phyloP scores from a whole-genome alignment of 106 monocot genomes.

The Dioscorea zingiberensis region DNA sequence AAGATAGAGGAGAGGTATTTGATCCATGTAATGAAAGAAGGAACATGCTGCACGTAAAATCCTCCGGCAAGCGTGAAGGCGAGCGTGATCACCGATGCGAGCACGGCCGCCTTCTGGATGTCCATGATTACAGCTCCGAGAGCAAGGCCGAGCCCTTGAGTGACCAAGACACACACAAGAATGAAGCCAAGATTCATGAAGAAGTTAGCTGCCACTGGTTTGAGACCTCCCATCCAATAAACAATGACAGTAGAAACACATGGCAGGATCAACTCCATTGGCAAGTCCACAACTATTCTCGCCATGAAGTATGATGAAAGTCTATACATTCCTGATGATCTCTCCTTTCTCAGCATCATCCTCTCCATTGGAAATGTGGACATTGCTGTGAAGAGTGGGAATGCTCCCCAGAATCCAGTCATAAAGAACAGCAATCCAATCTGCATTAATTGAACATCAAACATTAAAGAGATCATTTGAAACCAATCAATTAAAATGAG shows the following conservation, averaged over 20 bases:
- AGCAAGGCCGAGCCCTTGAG: conserved; percentile 48
- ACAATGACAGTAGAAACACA: conserved; percentile 16
- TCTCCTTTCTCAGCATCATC: conserved; percentile 43
- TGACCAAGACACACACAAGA: conserved; percentile 25
- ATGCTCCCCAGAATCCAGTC: conserved; percentile 44
- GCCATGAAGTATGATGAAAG: conserved; percentile 64
- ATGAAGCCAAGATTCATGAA: conserved; percentile 12
- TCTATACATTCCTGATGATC: conserved; percentile 58
- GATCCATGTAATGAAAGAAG: conserved; percentile 47
- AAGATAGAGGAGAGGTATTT: conserved; percentile 41
- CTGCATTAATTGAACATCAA: conserved; percentile 16
- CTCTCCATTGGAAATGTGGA: conserved; percentile 64
- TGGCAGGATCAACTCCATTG: conserved; percentile 58
- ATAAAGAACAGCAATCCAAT: conserved; percentile 54
- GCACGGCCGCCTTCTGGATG: conserved; percentile 32
- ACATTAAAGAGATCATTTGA: too few relatives aligned
- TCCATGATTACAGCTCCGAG: conserved; percentile 48
- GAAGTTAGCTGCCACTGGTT: conserved; percentile 17
- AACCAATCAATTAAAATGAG: too few relatives aligned
- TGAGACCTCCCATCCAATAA: conserved; percentile 62
- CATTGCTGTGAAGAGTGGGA: conserved; percentile 45
- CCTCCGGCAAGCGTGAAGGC: conserved; percentile 63
- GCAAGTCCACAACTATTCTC: conserved; percentile 32
- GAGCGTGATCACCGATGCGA: conserved; percentile 43
- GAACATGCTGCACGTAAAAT: conserved; percentile 48